A percentile compares a stretch with the other conserved stretches of the same genome.
These are phyloP conservation scores for Sugiyamaella japonica DNA, from an alignment of 1,139 yeast genomes.

Conservation along the genomic window DNA sequence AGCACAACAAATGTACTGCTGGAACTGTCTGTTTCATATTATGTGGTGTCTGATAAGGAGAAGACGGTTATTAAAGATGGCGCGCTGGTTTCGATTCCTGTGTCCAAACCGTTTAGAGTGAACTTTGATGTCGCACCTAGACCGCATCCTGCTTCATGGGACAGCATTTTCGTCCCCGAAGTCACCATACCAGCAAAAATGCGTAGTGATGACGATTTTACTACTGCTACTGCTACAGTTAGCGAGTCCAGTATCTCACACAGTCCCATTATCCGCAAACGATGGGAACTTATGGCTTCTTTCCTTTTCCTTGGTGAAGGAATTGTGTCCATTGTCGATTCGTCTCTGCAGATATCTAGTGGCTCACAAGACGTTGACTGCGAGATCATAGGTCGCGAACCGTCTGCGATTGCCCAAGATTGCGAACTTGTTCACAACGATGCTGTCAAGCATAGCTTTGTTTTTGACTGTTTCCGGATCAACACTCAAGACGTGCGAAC, in stretches of 20 bases:
- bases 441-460: constrained; percentile 26
- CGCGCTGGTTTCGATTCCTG: constrained; percentile 31
- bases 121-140: constrained; percentile 39
- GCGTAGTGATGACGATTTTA: background rate
- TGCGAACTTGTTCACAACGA: constrained; percentile 35
- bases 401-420: background rate
- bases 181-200: constrained; percentile 14
- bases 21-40: constrained; percentile 34
- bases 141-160: constrained; percentile 39
- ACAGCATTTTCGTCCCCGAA: constrained; percentile 38
- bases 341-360: constrained; percentile 26
- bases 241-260: constrained; percentile 11
- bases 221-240: background rate
- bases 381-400: constrained; percentile 20
- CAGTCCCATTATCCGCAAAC: constrained; percentile 33
- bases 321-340: constrained; percentile 28
- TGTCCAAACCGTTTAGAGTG: constrained; percentile 38
- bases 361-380: constrained; percentile 22
- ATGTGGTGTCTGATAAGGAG: constrained; percentile 30
- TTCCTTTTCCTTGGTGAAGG: constrained; percentile 32
- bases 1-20: constrained; percentile 29
- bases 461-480: constrained; percentile 34
- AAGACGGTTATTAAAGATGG: constrained; percentile 34
- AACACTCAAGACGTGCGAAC: constrained; percentile 33
- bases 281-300: constrained; percentile 37